Conservation (phyloP, 805 yeast species). For the Wickerhamomyces bovis region DNA sequence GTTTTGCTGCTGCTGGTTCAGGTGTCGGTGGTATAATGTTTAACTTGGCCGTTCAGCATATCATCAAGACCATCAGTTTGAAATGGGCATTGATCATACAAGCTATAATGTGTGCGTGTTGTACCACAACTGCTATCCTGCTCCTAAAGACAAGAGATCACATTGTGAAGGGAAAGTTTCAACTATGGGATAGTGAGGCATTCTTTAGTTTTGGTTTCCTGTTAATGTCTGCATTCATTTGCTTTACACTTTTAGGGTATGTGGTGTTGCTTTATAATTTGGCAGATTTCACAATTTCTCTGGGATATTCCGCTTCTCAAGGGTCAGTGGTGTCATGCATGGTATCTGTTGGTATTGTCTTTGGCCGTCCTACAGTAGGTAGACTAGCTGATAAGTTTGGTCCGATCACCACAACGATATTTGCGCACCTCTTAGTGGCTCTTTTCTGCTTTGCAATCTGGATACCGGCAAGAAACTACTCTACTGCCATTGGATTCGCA, state of each 20-base stretch:
- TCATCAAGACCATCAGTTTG: conserved; percentile 25
- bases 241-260: conserved; percentile 51
- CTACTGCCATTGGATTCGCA: conserved; percentile 47
- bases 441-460: conserved; percentile 42
- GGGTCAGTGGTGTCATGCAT: conserved; percentile 55
- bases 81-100: conserved; percentile 29
- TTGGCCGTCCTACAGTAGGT: conserved; percentile 53
- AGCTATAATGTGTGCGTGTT: conserved; percentile 29
- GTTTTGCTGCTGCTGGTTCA: conserved; percentile 32
- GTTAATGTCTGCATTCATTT: conserved; percentile 33
- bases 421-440: conserved; percentile 32
- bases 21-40: conserved; percentile 40
- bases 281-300: conserved; percentile 49
- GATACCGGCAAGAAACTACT: conserved; percentile 50
- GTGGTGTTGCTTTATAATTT: conserved; percentile 51
- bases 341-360: conserved; percentile 49
- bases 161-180: conserved; percentile 29
- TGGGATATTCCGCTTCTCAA: conserved; percentile 48
- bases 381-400: conserved; percentile 44
- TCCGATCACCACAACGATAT: conserved; percentile 39
- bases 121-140: conserved; percentile 27
- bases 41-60: conserved; percentile 23
- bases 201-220: conserved; percentile 37
- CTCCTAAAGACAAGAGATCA: conserved; percentile 33
- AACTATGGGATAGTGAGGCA: conserved; percentile 36